Evolutionary conservation across 2,329 filamentous ascomycete genomes (phyloP).

Genomic region (Colletotrichum sp.): DNA sequence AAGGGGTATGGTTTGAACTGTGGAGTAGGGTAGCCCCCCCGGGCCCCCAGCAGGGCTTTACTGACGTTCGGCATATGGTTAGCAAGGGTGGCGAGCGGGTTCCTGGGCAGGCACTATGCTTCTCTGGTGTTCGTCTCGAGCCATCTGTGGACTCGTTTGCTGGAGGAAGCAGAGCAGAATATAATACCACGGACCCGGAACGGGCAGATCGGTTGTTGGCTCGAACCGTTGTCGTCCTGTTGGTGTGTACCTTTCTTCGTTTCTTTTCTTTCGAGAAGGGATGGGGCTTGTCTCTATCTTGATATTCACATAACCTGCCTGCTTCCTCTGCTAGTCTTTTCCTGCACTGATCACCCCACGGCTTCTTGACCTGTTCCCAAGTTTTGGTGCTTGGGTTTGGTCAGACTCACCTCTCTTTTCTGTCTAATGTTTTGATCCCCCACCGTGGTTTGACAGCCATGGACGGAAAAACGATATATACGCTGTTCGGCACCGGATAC

Average conservation of each 20-base stretch:
- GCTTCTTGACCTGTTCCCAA: neutral
- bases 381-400: neutral
- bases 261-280: neutral
- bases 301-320: neutral
- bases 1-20: slow-evolving; percentile 3
- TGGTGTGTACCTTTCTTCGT: neutral
- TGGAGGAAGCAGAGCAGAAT: neutral
- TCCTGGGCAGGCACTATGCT: neutral
- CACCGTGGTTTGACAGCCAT: neutral
- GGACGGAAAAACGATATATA: slow-evolving; percentile 1
- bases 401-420: neutral
- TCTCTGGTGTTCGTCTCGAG: neutral
- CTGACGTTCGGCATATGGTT: neutral
- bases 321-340: neutral
- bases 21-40: neutral
- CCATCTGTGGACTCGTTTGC: neutral
- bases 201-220: neutral
- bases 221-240: neutral
- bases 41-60: neutral
- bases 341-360: neutral
- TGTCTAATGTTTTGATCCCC: neutral
- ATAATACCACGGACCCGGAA: slow-evolving; percentile 1
- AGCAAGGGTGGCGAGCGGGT: neutral
- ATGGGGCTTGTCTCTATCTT: slow-evolving; percentile 6
- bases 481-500: neutral